Evolutionary conservation across 306 rosid species (phyloP).

Genomic region (Pueraria montana): DNA sequence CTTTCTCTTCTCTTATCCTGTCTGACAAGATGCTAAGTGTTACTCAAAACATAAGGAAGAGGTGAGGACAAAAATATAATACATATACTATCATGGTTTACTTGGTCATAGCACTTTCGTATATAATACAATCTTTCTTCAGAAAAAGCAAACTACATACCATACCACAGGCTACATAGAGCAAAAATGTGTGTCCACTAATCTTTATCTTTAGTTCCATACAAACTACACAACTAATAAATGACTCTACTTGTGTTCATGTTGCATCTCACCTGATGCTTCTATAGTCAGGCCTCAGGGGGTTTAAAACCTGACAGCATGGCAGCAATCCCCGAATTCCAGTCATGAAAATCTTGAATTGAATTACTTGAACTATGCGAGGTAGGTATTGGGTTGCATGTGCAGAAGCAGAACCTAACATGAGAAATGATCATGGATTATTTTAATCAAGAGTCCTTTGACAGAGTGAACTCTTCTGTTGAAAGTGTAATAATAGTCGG

Average conservation of each 20-base stretch:
- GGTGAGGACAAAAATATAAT: slow-evolving; percentile 1
- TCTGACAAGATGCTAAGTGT: slow-evolving; percentile 4
- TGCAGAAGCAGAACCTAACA: slow-evolving; percentile 35
- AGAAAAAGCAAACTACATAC: background rate
- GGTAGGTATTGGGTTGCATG: slow-evolving; percentile 5
- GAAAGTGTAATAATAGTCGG: slow-evolving; percentile 15
- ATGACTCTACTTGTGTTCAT: background rate
- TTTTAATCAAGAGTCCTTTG: slow-evolving; percentile 8
- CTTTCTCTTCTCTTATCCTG: background rate
- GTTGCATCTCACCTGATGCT: slow-evolving; percentile 8
- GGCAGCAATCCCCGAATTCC: slow-evolving; percentile 2
- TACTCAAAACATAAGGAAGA: background rate
- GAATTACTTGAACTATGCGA: background rate
- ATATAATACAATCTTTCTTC: background rate
- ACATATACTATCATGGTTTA: background rate
- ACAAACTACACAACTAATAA: background rate
- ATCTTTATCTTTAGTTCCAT: background rate
- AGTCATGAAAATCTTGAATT: slow-evolving; percentile 15
- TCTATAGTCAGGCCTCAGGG: background rate
- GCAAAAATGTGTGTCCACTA: background rate
- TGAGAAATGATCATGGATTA: slow-evolving; percentile 21
- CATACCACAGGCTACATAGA: background rate
- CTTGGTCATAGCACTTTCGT: background rate
- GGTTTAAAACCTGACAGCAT: slow-evolving; percentile 16
- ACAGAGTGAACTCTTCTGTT: slow-evolving; percentile 13